A percentile compares a stretch with the other conserved stretches of the same genome.
Conservation (phyloP, 352 stramenopile species). For the Phytopythium boreale region DNA sequence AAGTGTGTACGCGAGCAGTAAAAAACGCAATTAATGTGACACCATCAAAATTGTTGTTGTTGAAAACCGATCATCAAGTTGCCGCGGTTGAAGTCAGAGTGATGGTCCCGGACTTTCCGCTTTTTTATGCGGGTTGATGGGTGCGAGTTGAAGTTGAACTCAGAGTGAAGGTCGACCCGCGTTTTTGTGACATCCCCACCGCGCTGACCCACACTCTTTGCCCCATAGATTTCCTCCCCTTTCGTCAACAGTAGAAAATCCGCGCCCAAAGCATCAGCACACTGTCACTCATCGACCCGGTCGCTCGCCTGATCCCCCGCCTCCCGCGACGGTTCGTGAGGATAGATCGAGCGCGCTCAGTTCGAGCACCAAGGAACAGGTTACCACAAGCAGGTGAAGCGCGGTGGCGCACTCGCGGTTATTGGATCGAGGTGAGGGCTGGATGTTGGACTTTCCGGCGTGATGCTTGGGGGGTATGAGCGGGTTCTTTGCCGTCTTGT, state of each 20-base stretch:
- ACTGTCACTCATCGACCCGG: too few species aligned
- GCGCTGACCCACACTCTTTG: background rate
- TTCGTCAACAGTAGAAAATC: too few species aligned
- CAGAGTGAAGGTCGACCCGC: background rate
- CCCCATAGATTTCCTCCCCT: background rate
- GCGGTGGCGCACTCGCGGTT: too few species aligned
- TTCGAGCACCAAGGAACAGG: too few species aligned
- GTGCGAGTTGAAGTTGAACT: conserved; percentile 5
- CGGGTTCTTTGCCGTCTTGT: background rate
- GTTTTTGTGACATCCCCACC: conserved; percentile 1
- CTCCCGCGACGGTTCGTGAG: too few species aligned
- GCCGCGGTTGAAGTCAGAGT: conserved; percentile 1
- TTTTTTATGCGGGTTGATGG: background rate
- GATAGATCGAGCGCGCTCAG: too few species aligned
- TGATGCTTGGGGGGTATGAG: background rate
- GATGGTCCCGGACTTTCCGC: background rate
- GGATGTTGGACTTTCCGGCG: too few species aligned
- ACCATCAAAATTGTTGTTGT: background rate
- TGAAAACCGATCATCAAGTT: background rate
- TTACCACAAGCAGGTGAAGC: too few species aligned
- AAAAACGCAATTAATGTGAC: background rate
- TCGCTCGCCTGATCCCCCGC: too few species aligned
- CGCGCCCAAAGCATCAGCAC: too few species aligned
- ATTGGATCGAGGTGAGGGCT: too few species aligned
- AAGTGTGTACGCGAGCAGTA: background rate